phyloP scores from a whole-genome alignment of 208 protist species.

The Wallacemonas sp. region DNA sequence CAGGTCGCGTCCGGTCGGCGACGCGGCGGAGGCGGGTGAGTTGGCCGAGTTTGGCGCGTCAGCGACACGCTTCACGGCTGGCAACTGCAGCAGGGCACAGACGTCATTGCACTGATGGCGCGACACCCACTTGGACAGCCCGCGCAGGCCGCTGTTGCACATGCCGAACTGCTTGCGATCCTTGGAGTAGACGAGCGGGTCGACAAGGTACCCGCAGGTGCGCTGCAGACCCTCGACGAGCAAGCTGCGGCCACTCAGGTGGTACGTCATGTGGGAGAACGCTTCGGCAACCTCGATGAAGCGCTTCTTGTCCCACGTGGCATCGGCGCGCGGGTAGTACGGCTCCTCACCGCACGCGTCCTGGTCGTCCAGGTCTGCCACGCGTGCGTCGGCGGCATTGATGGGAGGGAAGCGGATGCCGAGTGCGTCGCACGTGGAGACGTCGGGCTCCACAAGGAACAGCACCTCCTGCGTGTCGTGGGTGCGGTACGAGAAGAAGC shows the following conservation, averaged over 20 bases:
- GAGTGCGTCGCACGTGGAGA: conserved; percentile 44
- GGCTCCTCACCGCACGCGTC: conserved; percentile 7
- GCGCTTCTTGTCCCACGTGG: conserved; percentile 21
- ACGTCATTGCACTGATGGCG: conserved; percentile 58
- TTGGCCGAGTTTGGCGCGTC: not conserved
- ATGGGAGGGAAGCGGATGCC: conserved; percentile 45
- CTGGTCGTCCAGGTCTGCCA: conserved; percentile 22
- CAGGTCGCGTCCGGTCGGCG: too few species aligned
- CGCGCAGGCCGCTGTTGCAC: conserved; percentile 49
- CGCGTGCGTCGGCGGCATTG: conserved; percentile 20
- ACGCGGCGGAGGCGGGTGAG: too few species aligned
- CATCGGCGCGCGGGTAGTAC: conserved; percentile 29
- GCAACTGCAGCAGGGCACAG: conserved; percentile 22
- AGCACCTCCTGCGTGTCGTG: conserved; percentile 47
- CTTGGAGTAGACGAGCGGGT: conserved; percentile 61
- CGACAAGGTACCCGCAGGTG: conserved; percentile 50
- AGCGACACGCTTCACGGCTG: not conserved
- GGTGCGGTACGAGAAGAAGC: conserved; percentile 66
- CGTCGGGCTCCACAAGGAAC: conserved; percentile 68
- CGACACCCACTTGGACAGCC: conserved; percentile 43
- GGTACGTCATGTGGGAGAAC: conserved; percentile 69
- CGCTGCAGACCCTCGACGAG: conserved; percentile 55
- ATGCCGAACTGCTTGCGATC: conserved; percentile 58
- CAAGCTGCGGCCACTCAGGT: conserved; percentile 26
- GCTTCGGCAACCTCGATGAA: conserved; percentile 64